Evolutionary conservation across 352 stramenopile species (phyloP), one percentile per base, ranked within the genome.

Genomic region (Saprolegnia diclina): DNA sequence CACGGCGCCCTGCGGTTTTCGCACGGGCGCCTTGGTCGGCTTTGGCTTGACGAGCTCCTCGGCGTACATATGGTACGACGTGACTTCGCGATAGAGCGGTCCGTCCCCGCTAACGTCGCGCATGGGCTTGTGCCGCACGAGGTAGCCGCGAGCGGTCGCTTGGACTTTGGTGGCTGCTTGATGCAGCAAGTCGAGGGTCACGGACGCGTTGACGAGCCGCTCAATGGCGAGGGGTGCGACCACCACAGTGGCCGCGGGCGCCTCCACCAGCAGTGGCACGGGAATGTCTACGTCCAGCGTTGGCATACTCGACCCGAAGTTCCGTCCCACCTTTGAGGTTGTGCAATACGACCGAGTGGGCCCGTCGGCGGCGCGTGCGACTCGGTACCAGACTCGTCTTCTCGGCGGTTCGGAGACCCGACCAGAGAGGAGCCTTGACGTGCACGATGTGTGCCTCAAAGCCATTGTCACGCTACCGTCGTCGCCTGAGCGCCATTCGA

Each of bases 141-240:
- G 35, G 13, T 0, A 53, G 13, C 57, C 57, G 11, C 57, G 37
- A 10, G 40, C 57, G 19, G 50, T 22, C 4, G 57, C 57, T 40
- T 66, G 57, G 19, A 66, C 50, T 22, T 21, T 66, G 11, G 24
- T 66, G 3, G 57, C 57, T 24, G 57, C 57, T 22, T 63, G 5
- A 16, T 26, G 11, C 18, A 48, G 42, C 42, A 48, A 4, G 11
- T 48, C 42, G 18, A 48, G 42, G 10, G 42, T 48, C 13, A 48
- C 42, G 13, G 42, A 11, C 18, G 42, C 42, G 18, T 48, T n/a
- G 2, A 35, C 29, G 29, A 35, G 29, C 29, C 29, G 29, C 29
- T 35, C 29, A 5, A 35, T 35, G 29, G 29, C 29, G 29, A 35
- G 2, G 29, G 29, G 29, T 6, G 29, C 29, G 5, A 35, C 5